Percentiles rank a stretch among this genome's conserved stretches.
Evolutionary conservation across 345 rosid species (phyloP).

Genomic region (Ailanthus altissimus): DNA sequence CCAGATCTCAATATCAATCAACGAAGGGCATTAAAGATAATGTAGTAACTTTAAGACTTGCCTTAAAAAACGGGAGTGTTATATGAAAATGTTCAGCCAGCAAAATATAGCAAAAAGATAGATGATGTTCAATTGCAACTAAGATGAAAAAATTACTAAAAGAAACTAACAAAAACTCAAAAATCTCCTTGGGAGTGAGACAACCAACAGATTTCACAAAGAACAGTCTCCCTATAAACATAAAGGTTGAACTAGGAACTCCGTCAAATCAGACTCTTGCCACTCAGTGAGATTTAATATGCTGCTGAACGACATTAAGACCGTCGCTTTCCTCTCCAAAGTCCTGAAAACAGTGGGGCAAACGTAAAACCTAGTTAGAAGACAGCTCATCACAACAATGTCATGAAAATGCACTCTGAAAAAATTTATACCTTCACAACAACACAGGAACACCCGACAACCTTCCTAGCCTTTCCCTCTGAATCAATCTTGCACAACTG

Average conservation of each 20-base stretch:
- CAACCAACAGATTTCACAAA: neutral
- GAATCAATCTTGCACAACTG: constrained; percentile 90
- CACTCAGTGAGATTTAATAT: constrained; percentile 48
- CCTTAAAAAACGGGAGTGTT: neutral
- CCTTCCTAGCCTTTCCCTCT: constrained; percentile 86
- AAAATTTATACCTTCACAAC: constrained; percentile 67
- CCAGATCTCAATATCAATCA: neutral
- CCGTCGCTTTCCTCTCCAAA: constrained; percentile 63
- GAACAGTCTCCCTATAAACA: constrained; percentile 2
- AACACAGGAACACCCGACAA: constrained; percentile 82
- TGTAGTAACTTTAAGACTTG: neutral
- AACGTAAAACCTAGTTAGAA: neutral
- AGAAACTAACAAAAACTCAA: constrained; percentile 2
- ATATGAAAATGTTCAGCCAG: neutral
- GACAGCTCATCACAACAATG: neutral
- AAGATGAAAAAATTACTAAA: constrained; percentile 2
- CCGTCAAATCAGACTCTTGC: neutral
- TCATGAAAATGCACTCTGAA: neutral
- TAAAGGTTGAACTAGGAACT: neutral
- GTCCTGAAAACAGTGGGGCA: constrained; percentile 40
- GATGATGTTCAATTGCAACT: neutral
- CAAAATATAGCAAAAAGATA: neutral
- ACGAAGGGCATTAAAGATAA: neutral
- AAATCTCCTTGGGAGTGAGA: neutral
- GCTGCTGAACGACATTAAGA: constrained; percentile 48